A percentile compares a stretch with the other conserved stretches of the same genome.
These are phyloP conservation scores for Paramecium pentaurelia DNA, from an alignment of 73 alveolate genomes.

Conservation along the genomic window DNA sequence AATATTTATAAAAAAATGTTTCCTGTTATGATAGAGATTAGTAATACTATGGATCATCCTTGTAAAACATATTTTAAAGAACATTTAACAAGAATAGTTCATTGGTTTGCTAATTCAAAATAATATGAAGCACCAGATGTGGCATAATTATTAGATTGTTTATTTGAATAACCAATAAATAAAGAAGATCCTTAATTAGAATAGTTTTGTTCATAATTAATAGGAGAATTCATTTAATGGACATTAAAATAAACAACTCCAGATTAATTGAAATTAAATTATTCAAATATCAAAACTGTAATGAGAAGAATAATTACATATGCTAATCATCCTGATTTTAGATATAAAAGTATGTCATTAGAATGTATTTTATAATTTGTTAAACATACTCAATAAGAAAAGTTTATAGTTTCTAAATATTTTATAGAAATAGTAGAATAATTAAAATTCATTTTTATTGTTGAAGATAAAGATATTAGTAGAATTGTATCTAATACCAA, in stretches of 20 bases:
- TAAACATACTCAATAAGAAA: neutral
- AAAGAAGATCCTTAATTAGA: slow-evolving; percentile 77
- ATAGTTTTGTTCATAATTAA: slow-evolving; percentile 80
- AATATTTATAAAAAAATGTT: slow-evolving; percentile 70
- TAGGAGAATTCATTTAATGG: slow-evolving; percentile 92
- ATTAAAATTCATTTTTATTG: neutral
- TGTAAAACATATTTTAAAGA: slow-evolving; percentile 16
- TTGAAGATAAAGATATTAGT: neutral
- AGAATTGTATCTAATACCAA: neutral
- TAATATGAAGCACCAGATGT: slow-evolving; percentile 89
- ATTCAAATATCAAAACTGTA: slow-evolving; percentile 84
- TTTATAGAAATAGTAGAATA: neutral
- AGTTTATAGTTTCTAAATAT: slow-evolving; percentile 4
- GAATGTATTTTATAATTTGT: neutral
- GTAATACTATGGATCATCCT: slow-evolving; percentile 61
- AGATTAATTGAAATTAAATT: slow-evolving; percentile 69
- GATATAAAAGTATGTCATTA: slow-evolving; percentile 21
- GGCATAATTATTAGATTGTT: slow-evolving; percentile 82
- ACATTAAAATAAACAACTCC: slow-evolving; percentile 73
- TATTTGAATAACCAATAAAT: slow-evolving; percentile 81
- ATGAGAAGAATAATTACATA: slow-evolving; percentile 89
- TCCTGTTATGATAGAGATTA: slow-evolving; percentile 68
- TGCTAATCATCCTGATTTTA: slow-evolving; percentile 92
- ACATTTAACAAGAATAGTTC: slow-evolving; percentile 28
- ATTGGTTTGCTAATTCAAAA: slow-evolving; percentile 95